Conservation (phyloP, 2,329 filamentous ascomycete genomes). For the Penicillium occitanis region DNA sequence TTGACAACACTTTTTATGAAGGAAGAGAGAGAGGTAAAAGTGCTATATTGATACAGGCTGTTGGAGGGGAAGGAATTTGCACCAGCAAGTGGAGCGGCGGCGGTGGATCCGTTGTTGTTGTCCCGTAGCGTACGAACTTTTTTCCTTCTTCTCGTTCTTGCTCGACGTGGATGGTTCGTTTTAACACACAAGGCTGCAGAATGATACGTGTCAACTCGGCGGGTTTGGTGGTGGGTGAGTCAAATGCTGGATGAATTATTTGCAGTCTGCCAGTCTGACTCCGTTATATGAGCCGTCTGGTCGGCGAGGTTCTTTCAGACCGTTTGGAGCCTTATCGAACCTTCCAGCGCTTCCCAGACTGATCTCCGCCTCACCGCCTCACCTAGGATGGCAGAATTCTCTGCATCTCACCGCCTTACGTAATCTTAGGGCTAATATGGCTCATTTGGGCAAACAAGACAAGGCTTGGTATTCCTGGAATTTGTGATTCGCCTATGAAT, state of each 20-base stretch:
- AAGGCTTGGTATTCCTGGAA: too few species aligned
- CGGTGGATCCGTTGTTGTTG: constrained; percentile 28
- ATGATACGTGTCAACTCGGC: constrained; percentile 4
- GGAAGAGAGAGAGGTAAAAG: constrained; percentile 5
- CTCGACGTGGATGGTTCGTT: constrained; percentile 15
- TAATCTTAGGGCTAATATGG: not conserved
- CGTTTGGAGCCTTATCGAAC: constrained; percentile 33
- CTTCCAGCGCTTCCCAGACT: constrained; percentile 40
- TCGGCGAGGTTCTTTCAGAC: not conserved
- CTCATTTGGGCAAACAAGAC: too few species aligned
- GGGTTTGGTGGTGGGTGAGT: not conserved
- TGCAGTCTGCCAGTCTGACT: not conserved
- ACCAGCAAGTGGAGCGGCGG: constrained; percentile 35
- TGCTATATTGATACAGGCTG: not conserved
- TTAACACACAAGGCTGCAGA: not conserved
- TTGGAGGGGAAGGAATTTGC: constrained; percentile 40
- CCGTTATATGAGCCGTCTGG: not conserved
- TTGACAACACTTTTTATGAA: constrained; percentile 6
- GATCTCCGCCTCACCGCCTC: constrained; percentile 20
- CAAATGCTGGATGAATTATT: not conserved
- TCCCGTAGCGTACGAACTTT: constrained; percentile 14
- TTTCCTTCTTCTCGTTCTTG: constrained; percentile 22
- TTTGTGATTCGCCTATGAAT: not conserved
- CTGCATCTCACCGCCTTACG: constrained; percentile 10
- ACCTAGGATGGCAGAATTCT: constrained; percentile 18